Percentiles rank a stretch among this genome's conserved stretches.
These are phyloP conservation scores for Picea abies DNA, from an alignment of 83 land plant species.

Conservation along the genomic window DNA sequence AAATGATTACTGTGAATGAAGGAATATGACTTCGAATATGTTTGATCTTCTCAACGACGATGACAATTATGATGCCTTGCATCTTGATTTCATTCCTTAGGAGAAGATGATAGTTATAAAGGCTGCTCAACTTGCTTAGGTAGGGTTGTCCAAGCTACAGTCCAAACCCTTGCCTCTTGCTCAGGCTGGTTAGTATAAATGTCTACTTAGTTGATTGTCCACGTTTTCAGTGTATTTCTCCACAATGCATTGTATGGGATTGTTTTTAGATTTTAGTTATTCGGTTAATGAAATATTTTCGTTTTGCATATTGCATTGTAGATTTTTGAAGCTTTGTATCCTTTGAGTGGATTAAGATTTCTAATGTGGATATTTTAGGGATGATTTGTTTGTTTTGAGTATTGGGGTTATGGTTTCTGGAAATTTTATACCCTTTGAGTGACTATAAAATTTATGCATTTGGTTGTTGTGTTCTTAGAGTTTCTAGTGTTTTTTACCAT, in stretches of 20 bases:
- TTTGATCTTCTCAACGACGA: slow-evolving; percentile 65
- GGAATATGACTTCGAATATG: slow-evolving; percentile 49
- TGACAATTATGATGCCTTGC: slow-evolving; percentile 54
- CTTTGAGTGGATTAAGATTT: no score
- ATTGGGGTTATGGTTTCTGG: no score
- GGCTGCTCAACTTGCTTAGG: slow-evolving; percentile 5
- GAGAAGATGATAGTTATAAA: slow-evolving; percentile 27
- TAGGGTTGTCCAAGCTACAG: slow-evolving; percentile 43
- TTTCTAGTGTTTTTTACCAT: no score
- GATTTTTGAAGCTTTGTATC: no score
- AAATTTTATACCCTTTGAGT: no score
- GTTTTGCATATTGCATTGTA: no score
- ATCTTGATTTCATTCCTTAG: slow-evolving; percentile 17
- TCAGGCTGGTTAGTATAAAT: slow-evolving; percentile 41
- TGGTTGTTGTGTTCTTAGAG: no score
- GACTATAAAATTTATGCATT: no score
- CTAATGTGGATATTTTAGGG: no score
- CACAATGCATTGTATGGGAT: background rate
- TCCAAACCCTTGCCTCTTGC: slow-evolving; percentile 63
- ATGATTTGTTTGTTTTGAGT: no score
- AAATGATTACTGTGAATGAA: no score
- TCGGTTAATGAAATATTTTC: no score
- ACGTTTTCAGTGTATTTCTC: background rate
- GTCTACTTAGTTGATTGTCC: background rate
- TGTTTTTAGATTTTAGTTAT: background rate